Evolutionary conservation across 108 stramenopile species (phyloP).

Genomic region (Cyclotella kingstonii): DNA sequence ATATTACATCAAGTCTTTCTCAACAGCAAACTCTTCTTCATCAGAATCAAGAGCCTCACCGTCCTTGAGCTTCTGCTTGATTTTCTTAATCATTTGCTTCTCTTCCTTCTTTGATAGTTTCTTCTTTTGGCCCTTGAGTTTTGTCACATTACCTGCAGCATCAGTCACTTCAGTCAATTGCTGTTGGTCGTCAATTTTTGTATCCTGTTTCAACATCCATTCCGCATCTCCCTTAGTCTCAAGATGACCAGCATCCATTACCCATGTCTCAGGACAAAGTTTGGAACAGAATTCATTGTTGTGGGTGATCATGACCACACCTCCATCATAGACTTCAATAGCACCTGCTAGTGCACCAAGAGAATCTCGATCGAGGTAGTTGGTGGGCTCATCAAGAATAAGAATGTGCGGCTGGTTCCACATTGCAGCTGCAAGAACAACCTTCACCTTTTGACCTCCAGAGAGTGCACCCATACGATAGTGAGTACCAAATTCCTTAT

Average conservation of each 20-base stretch:
- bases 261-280: slow-evolving; percentile 98
- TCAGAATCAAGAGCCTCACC: slow-evolving; percentile 87
- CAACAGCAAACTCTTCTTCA: slow-evolving; percentile 95
- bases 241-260: slow-evolving; percentile 96
- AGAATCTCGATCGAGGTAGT: slow-evolving; percentile 98
- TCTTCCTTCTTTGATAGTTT: slow-evolving; percentile 98
- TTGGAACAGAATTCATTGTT: slow-evolving; percentile 98
- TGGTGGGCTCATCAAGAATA: slow-evolving; percentile 99
- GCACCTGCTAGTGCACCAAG: slow-evolving; percentile 98
- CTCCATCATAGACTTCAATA: slow-evolving; percentile 96
- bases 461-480: slow-evolving; percentile 98
- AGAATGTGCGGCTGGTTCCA: slow-evolving; percentile 99
- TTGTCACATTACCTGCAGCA: slow-evolving; percentile 96
- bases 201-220: slow-evolving; percentile 97
- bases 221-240: slow-evolving; percentile 99
- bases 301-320: slow-evolving; percentile 99
- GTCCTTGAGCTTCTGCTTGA: slow-evolving; percentile 95
- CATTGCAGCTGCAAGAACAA: slow-evolving; percentile 98
- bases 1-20: slow-evolving; percentile 92
- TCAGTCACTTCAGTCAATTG: slow-evolving; percentile 95
- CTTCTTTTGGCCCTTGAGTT: slow-evolving; percentile 94
- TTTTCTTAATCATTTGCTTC: slow-evolving; percentile 93
- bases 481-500: slow-evolving; percentile 97
- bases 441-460: slow-evolving; percentile 99
- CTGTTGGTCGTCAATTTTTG: slow-evolving; percentile 90